Evolutionary conservation across 1,284 basidiomycete species (phyloP).

Genomic region (Trametes hirsuta): DNA sequence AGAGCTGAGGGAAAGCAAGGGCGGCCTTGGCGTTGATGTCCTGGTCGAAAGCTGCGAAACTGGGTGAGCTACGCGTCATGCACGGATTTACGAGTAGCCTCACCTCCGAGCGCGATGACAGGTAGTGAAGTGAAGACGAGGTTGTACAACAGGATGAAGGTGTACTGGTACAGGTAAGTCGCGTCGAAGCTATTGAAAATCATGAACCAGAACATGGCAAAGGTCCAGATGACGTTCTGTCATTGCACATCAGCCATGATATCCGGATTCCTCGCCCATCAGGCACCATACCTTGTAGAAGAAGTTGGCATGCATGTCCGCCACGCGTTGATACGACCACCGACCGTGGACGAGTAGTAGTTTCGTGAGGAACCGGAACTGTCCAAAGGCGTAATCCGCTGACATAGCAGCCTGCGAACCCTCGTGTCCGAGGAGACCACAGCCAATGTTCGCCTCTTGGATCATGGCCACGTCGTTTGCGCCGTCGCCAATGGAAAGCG

Average conservation of each 20-base stretch:
- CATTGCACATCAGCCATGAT: background rate
- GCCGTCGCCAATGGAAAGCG: conserved; percentile 95
- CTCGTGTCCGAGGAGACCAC: conserved; percentile 92
- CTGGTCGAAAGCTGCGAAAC: conserved; percentile 83
- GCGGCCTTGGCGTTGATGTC: conserved; percentile 92
- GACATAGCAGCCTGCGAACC: conserved; percentile 99
- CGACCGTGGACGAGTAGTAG: conserved; percentile 93
- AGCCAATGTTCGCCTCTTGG: conserved; percentile 96
- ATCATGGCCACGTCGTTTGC: conserved; percentile 98
- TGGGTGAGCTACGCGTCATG: conserved; percentile 12
- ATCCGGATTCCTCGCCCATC: background rate
- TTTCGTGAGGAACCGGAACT: conserved; percentile 94
- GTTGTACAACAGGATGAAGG: conserved; percentile 90
- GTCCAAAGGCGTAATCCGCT: conserved; percentile 97
- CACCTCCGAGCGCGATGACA: conserved; percentile 88
- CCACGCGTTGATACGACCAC: conserved; percentile 95
- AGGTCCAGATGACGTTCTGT: conserved; percentile 89
- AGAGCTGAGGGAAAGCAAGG: conserved; percentile 91
- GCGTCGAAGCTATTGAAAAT: conserved; percentile 94
- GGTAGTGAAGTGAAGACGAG: conserved; percentile 93
- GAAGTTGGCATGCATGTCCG: conserved; percentile 98
- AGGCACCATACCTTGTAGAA: conserved; percentile 84
- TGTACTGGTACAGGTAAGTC: conserved; percentile 96
- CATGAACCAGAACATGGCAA: conserved; percentile 94
- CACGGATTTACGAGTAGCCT: conserved; percentile 22